These are phyloP conservation scores for Wallacemonas rigidus DNA, from an alignment of 208 protist genomes.

Conservation along the genomic window DNA sequence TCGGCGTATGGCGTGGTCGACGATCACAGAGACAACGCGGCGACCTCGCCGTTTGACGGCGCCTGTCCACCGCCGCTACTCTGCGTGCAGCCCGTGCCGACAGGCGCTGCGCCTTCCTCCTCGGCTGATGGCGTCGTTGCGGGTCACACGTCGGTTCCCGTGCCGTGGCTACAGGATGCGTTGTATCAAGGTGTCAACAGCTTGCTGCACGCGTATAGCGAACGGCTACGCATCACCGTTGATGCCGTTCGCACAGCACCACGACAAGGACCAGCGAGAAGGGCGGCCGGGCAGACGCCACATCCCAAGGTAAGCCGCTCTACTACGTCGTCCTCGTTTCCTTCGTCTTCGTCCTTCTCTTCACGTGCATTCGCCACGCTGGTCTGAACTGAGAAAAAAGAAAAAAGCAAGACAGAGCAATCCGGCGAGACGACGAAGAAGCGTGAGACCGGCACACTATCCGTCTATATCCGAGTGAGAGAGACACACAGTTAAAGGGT, in stretches of 20 bases:
- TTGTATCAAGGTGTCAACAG: neutral
- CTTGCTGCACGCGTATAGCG: neutral
- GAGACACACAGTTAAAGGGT: too few relatives aligned
- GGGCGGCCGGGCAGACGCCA: too few relatives aligned
- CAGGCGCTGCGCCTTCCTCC: neutral
- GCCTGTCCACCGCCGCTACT: neutral
- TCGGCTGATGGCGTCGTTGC: too few relatives aligned
- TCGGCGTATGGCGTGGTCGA: neutral
- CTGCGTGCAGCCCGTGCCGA: slow-evolving; percentile 4
- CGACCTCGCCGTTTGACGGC: neutral
- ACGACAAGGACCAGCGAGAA: too few relatives aligned
- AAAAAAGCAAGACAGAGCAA: neutral
- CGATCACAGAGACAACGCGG: neutral
- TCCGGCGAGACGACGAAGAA: too few relatives aligned
- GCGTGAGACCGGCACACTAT: too few relatives aligned
- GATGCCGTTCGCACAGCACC: neutral
- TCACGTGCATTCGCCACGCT: slow-evolving; percentile 12
- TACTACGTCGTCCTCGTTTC: too few relatives aligned
- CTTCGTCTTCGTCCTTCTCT: neutral
- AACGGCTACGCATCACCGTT: neutral
- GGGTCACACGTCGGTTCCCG: neutral
- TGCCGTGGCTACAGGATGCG: slow-evolving; percentile 13
- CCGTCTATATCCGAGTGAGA: too few relatives aligned
- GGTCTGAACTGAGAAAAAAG: neutral
- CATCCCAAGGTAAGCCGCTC: too few relatives aligned